These are phyloP conservation scores for Plectranthus barbatus DNA, from an alignment of 257 asterid genomes.

Conservation along the genomic window DNA sequence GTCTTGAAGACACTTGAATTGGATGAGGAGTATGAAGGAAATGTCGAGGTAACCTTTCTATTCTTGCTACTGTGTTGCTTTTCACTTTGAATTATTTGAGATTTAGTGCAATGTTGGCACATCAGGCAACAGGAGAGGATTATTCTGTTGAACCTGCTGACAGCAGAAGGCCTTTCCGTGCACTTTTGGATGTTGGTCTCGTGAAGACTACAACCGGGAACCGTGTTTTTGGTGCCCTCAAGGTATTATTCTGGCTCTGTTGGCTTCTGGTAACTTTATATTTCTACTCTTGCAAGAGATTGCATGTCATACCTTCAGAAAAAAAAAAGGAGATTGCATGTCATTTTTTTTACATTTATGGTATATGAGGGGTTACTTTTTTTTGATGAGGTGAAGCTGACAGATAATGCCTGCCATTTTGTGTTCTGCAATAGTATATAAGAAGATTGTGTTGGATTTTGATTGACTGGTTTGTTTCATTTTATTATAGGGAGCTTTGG, in stretches of 20 bases:
- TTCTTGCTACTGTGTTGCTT: too few species aligned
- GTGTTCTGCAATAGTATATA: too few species aligned
- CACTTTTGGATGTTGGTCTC: conserved; percentile 69
- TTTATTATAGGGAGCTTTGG: conserved; percentile 54
- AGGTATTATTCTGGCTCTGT: conserved; percentile 19
- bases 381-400: too few species aligned
- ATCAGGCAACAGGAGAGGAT: conserved; percentile 64
- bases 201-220: conserved; percentile 60
- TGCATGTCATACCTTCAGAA: too few species aligned
- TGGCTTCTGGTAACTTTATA: not conserved
- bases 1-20: conserved; percentile 60
- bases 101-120: not conserved
- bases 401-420: too few species aligned
- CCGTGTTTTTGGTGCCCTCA: conserved; percentile 68
- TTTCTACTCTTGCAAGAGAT: not conserved
- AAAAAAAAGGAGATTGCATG: too few species aligned
- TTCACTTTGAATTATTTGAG: not conserved
- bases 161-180: too few species aligned
- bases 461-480: too few species aligned
- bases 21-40: conserved; percentile 66
- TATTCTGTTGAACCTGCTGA: conserved; percentile 68
- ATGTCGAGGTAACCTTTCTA: conserved; percentile 37
- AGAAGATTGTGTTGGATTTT: too few species aligned
- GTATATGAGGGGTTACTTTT: too few species aligned
- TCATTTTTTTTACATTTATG: too few species aligned